A percentile compares a stretch with the other conserved stretches of the same genome.
These are phyloP conservation scores for Sphaerulina musiva DNA, from an alignment of 2,329 filamentous ascomycete species.

Conservation along the genomic window DNA sequence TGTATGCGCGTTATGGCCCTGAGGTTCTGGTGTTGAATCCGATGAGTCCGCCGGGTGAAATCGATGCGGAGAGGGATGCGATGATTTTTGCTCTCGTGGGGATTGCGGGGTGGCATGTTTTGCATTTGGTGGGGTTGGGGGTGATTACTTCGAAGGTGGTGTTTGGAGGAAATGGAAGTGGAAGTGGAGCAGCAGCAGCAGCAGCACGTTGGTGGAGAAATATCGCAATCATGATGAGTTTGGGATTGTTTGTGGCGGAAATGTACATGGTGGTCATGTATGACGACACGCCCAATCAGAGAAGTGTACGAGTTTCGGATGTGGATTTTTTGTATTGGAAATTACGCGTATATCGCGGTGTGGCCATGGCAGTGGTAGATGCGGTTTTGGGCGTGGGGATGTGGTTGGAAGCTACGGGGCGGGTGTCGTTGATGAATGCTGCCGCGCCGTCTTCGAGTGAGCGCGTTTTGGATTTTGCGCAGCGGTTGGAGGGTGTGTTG, in stretches of 20 bases:
- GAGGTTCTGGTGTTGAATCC: conserved; percentile 61
- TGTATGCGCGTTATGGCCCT: conserved; percentile 81
- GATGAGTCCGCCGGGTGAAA: conserved; percentile 55
- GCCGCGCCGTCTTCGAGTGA: conserved; percentile 67
- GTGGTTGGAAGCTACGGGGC: conserved; percentile 66
- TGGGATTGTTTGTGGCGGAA: conserved; percentile 57
- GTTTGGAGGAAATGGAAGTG: too few species aligned
- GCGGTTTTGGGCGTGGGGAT: conserved; percentile 57
- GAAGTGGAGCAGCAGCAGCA: too few species aligned
- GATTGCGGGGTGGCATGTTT: too few species aligned
- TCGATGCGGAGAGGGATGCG: conserved; percentile 54
- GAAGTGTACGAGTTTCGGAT: conserved; percentile 53
- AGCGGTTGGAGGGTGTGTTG: conserved; percentile 53
- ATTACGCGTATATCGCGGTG: conserved; percentile 55
- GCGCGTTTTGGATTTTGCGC: conserved; percentile 56
- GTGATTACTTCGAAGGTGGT: too few species aligned
- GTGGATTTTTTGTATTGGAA: conserved; percentile 68
- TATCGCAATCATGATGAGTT: conserved; percentile 58
- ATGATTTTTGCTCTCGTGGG: conserved; percentile 57
- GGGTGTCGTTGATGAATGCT: too few species aligned
- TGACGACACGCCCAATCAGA: conserved; percentile 58
- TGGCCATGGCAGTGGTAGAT: conserved; percentile 61
- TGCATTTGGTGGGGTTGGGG: too few species aligned
- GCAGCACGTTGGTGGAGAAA: conserved; percentile 39
- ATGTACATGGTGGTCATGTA: conserved; percentile 60